Evolutionary conservation across 2,329 filamentous ascomycete genomes (phyloP), one percentile per base, ranked within the genome.

Genomic region (Trichoderma endophyticum): DNA sequence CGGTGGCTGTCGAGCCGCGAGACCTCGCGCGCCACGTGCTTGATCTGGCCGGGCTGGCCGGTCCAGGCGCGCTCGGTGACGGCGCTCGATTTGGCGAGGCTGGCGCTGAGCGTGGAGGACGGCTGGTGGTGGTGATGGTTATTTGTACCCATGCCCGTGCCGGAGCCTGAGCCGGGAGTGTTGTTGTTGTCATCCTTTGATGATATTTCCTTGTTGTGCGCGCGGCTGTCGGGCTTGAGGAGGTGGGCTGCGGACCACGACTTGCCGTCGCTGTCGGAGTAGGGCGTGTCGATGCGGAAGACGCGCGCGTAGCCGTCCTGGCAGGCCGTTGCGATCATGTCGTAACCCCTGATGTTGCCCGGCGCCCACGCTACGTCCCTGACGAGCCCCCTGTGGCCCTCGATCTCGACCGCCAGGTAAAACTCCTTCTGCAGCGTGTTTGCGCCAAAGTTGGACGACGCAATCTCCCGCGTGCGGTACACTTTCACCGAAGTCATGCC

Each of bases 351-450:
- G 77, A 97, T 94, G 75, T 94, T 97, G 14, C 94, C 95, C 62
- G 94, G 92, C 1, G 95, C 94, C 96, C 96, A 99, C 2, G 93
- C 91, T 1, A 98, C 89, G 79, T 98, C 95, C 62, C 95, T 88
- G 7, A 98, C 92, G 51, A 98, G 86, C 1, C 91, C 90, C 8
- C 89, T 86, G 76, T 97, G 93, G 2, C 90, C 90, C 34, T 86
- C 85, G 18, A 98, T 84, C 78, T 94, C 92, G 24, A 91, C 90
- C 0, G 94, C 94, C 8, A 93, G 88, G 79, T 97, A 97, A 79
- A 98, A 97, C 72, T 93, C 92, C 73, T 93, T 92, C 84, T 79
- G 89, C 83, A 83, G 90, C 84, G 81, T 84, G 18, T 82, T 81
- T 51, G 85, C 85, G 70, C 84, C 89, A 74, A 86, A 86, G 65